Evolutionary conservation across 2,329 filamentous ascomycete species (phyloP).

Genomic region (Coniochaeta ligniaria): DNA sequence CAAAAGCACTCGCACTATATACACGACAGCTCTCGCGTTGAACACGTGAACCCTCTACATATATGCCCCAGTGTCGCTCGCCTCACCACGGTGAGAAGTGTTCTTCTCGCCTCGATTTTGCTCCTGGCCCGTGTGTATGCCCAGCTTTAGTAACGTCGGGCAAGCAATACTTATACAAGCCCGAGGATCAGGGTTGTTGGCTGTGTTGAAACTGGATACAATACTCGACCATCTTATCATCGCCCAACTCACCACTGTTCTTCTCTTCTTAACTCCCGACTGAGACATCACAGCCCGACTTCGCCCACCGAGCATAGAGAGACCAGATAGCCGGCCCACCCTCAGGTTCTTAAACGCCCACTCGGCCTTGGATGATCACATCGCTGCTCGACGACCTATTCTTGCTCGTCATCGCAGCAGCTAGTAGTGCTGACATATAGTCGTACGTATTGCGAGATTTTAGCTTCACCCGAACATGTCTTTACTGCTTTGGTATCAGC

Average conservation of each 20-base stretch:
- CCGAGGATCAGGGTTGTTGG: background rate
- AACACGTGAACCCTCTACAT: background rate
- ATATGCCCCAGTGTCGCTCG: background rate
- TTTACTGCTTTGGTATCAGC: background rate
- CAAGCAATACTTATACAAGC: background rate
- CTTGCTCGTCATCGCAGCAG: background rate
- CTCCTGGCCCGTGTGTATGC: background rate
- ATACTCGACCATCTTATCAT: background rate
- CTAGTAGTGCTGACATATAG: background rate
- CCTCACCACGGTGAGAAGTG: constrained; percentile 1
- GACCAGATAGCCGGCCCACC: background rate
- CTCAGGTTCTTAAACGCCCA: background rate
- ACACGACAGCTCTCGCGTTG: background rate
- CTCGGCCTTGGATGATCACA: background rate
- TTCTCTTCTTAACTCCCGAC: background rate
- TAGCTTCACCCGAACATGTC: background rate
- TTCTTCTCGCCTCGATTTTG: background rate
- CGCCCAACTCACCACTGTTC: background rate
- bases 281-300: background rate
- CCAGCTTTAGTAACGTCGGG: background rate
- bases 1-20: background rate
- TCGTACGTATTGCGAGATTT: background rate
- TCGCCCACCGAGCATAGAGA: background rate
- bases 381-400: background rate
- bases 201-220: background rate